Conservation (phyloP, 2,329 filamentous ascomycete genomes). For the Monosporascus sp. region DNA sequence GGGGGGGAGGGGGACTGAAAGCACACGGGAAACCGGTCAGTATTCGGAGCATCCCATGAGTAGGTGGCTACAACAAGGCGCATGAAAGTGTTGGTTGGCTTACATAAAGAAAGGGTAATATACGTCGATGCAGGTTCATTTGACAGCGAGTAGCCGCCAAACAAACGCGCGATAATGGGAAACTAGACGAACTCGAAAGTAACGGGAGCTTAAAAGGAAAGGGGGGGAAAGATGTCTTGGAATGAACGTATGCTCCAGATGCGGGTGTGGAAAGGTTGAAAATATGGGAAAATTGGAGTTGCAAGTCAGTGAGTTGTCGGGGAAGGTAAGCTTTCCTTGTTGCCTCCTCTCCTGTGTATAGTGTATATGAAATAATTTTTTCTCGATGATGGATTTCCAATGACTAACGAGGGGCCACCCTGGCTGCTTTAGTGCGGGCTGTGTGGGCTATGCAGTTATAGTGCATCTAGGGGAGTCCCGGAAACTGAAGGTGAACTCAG, state of each 20-base stretch:
- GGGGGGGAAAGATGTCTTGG: conserved; percentile 2
- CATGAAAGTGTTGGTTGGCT: conserved; percentile 26
- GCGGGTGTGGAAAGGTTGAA: not conserved
- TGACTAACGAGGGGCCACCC: not conserved
- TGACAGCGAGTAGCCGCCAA: conserved; percentile 86
- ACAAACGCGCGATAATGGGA: conserved; percentile 68
- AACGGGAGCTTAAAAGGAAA: conserved; percentile 11
- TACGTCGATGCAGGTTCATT: conserved; percentile 91
- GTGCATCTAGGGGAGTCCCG: not conserved
- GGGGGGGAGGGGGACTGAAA: conserved; percentile 49
- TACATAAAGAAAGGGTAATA: conserved; percentile 59
- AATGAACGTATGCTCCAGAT: not conserved
- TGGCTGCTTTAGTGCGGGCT: not conserved
- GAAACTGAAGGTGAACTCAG: not conserved
- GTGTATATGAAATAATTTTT: not conserved
- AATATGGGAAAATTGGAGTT: not conserved
- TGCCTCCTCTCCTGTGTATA: not conserved
- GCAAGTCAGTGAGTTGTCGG: not conserved
- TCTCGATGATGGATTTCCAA: not conserved
- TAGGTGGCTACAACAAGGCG: no score
- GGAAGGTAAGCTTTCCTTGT: not conserved
- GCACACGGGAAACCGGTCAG: conserved; percentile 20
- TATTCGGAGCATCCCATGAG: conserved; percentile 2
- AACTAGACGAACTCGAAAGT: conserved; percentile 6
- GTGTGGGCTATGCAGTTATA: not conserved